phyloP scores from a whole-genome alignment of 2,329 filamentous ascomycete genomes.

The Penicillium janthinellum region DNA sequence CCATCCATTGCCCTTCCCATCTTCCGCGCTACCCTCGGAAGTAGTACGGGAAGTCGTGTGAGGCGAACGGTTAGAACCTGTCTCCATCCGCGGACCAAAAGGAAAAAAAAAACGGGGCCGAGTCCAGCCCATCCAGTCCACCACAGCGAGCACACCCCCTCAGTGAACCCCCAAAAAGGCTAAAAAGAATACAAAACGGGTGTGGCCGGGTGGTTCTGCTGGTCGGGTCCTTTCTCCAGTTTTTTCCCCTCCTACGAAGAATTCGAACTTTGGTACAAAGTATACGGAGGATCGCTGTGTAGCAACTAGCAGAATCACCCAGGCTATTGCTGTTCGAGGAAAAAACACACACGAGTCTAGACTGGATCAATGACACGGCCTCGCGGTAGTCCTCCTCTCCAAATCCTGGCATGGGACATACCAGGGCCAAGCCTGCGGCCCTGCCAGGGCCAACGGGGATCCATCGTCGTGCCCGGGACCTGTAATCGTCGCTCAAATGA shows the following conservation, averaged over 20 bases:
- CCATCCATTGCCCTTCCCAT: background rate
- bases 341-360: background rate
- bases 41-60: conserved; percentile 2
- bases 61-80: conserved; percentile 5
- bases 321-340: background rate
- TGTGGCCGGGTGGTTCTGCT: conserved; percentile 18
- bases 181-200: conserved; percentile 15
- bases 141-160: conserved; percentile 4
- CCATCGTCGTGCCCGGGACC: background rate
- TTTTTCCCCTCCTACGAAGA: background rate
- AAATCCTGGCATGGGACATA: conserved; percentile 14
- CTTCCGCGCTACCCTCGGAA: conserved; percentile 1
- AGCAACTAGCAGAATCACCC: background rate
- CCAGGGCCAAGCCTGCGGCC: background rate
- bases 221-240: conserved; percentile 1
- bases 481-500: conserved; percentile 7
- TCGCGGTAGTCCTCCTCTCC: too few species aligned
- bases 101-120: conserved; percentile 19
- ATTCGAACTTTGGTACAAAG: background rate
- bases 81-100: conserved; percentile 8
- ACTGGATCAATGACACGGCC: too few species aligned
- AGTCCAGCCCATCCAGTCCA: conserved; percentile 11
- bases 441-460: background rate
- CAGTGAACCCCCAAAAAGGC: background rate
- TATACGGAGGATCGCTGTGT: background rate